phyloP scores from a whole-genome alignment of 75 land plant genomes.

The Cunninghamia lanceolata region DNA sequence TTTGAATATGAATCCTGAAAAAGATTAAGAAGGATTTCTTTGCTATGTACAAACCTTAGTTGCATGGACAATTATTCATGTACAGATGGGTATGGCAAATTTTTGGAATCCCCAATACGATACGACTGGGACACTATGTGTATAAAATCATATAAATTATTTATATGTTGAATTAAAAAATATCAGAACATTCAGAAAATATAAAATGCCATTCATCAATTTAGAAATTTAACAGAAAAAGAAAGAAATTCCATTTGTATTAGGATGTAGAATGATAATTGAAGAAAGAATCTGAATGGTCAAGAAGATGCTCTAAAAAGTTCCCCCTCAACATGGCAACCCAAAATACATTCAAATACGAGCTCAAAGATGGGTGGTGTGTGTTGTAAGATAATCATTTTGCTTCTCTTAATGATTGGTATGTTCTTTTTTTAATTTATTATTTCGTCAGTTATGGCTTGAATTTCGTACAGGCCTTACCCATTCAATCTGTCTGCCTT shows the following conservation, averaged over 20 bases:
- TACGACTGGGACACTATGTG: no score
- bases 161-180: not conserved
- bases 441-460: not conserved
- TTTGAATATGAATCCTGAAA: no score
- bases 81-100: no score
- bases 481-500: not conserved
- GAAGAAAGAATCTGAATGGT: not conserved
- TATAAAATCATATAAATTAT: not conserved
- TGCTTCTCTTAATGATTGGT: not conserved
- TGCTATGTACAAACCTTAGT: no score
- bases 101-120: no score
- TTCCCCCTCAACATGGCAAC: not conserved
- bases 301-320: not conserved
- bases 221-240: no score
- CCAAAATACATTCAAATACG: not conserved
- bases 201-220: no score
- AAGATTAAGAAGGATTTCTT: no score
- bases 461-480: not conserved
- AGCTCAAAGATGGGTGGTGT: not conserved
- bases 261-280: not conserved
- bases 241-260: not conserved
- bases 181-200: no score
- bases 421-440: not conserved
- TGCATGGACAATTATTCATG: no score
- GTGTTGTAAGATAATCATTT: not conserved